Evolutionary conservation across 208 protist species (phyloP), one percentile per base, ranked within the genome.

Genomic region (Acanthamoeba royreba): DNA sequence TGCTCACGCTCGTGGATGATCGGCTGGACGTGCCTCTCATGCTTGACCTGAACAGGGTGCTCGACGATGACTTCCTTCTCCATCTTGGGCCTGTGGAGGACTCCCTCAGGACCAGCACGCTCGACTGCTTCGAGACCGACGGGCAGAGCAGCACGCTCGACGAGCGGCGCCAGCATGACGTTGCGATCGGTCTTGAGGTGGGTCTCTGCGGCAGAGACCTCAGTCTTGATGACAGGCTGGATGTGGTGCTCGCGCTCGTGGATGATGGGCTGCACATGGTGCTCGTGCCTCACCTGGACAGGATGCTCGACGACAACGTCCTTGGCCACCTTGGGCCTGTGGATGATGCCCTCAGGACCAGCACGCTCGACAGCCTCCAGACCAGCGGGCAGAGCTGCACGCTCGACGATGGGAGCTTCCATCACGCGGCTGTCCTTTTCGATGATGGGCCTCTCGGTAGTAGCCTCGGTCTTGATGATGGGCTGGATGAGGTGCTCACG

Each of bases 391-490:
- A 77, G 35, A 1, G 66, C 33, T 17, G 66, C 66, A 0, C 66
- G 66, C 35, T 77, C 66, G 35, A 77, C 66, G 66, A 77, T 43
- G 66, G 66, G 66, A 1, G 66, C 33, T 13, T 9, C 35, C 66
- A 77, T 77, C 35, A 77, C 66, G 13, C 45, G 38, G 35, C 25
- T 45, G 66, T 77, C 66, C 66, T 42, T 4, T 28, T 77, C 66
- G 66, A 77, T 77, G 2, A 77, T 8, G 66, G 66, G 66, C 0
- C 11, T 31, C 35, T 77, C 66, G 66, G 66, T 77, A 19, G 66
- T 77, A 38, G 66, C 66, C 66, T 77, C 13, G 35, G 66, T 77
- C 66, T 77, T 77, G 66, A 77, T 77, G 66, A 77, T 77, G 66
- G 66, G 66, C 66, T 77, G 66, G 35, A 77, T 77, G 66, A 31